Base-by-base conservation (phyloP, 1,284 basidiomycete genomes). In the Golubevia pallescens region DNA sequence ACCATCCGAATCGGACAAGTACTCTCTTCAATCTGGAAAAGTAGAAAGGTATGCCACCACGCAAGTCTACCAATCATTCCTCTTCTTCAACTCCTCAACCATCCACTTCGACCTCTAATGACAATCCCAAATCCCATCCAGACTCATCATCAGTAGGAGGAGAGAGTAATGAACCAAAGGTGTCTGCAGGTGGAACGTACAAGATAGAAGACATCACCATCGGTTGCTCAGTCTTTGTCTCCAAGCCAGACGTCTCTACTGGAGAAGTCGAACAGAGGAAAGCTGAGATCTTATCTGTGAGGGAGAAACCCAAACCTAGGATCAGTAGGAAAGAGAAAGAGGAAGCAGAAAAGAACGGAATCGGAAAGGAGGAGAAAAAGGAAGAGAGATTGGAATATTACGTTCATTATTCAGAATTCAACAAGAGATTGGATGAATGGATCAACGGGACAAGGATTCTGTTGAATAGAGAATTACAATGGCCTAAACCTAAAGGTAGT, bases 361-460 rank as follows among this genome's bases (percentile, higher is more conserved):
- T 81, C 21, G 74, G 84, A 13, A 81, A 86, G 67, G 92, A 94
- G 85, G 91, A 93, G 80, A 67, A 70, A 14, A 68, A 67, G 51
- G 61, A 67, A 51, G 74, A 73, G 20, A 61, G 61, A 32, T 89
- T 91, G 81, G 95, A 98, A 86, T 97, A 92, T 88, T 98, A 97
- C 83, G 93, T 97, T 48, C 95, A 98, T 83, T 98, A 95, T 91
- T 93, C 96, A 80, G 91, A 93, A 77, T 97, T 97, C 89, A 98
- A 97, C 88, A 97, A 97, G 87, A 94, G 97, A 79, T 89, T 99
- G 60, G 97, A 99, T 86, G 97, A 97, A 73, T 99, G 97, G 97
- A 92, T 99, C n/a, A 88, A 91, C 24, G 93, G 93, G 16, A 92
- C 92, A 2, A 90, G 95, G 38, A 89, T 99, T 66, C 89, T 97